phyloP scores from a whole-genome alignment of 345 rosid genomes.

The Murraya koenigii region DNA sequence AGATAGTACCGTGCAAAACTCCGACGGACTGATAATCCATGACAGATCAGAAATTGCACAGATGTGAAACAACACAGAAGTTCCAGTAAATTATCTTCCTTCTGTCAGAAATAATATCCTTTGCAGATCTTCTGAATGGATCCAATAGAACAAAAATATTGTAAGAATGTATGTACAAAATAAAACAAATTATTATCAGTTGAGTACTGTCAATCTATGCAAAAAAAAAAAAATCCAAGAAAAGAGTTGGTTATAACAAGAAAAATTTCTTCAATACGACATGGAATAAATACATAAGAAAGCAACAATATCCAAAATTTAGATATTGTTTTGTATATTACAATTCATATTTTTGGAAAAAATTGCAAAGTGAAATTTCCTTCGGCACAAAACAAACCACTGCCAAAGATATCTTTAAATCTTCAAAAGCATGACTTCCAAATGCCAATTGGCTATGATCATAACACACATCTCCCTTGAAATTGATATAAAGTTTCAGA shows the following conservation, averaged over 20 bases:
- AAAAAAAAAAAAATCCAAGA: background rate
- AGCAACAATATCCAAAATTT: background rate
- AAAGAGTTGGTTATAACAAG: background rate
- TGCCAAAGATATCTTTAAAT: background rate
- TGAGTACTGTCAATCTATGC: background rate
- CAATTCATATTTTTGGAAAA: background rate
- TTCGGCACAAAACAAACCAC: background rate
- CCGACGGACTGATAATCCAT: conserved; percentile 24
- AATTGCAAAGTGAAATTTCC: background rate
- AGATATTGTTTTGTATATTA: background rate
- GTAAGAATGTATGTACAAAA: background rate
- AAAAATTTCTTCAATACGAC: background rate
- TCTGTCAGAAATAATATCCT: conserved; percentile 4
- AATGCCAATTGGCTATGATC: background rate
- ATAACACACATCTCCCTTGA: background rate
- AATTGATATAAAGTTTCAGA: background rate
- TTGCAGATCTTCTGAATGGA: conserved; percentile 4
- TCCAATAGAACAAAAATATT: background rate
- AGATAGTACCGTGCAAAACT: conserved; percentile 17
- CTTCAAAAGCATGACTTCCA: background rate
- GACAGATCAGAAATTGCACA: background rate
- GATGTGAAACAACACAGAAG: background rate
- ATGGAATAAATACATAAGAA: background rate
- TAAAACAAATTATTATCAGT: background rate
- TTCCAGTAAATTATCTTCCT: background rate